Evolutionary conservation across 345 rosid genomes (phyloP), one percentile per base, ranked within the genome.

Genomic region (Gynandropsis gynandra): DNA sequence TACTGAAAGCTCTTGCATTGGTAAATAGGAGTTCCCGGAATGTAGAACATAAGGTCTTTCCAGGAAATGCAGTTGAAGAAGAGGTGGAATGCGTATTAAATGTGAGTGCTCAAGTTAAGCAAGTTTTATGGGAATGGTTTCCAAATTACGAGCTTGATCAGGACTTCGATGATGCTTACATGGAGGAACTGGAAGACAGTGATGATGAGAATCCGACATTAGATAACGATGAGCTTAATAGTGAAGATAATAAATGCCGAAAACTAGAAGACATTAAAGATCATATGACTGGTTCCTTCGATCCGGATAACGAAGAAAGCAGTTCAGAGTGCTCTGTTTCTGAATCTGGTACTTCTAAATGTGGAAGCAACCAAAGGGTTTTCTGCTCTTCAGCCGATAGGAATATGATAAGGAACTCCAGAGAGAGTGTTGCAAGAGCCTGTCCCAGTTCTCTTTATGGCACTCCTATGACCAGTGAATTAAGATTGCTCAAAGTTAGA

Each of bases 81-180:
- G 96, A 86, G 66, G 65, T 75, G 4, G 98, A 84, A 52, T 77
- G 83, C 54, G 65, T 82, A 50, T 59, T 90, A 53, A 69, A 47
- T 64, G 73, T 82, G 53, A 87, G 96, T 82, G 92, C 95, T 67
- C 71, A 74, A 62, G 66, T 65, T 58, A 90, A 77, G 76, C 83
- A 82, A 63, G 48, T 68, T 54, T 40, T 76, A 43, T 79, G 74
- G 81, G 82, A 82, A 70, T 64, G 66, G 59, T 68, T 73, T 74
- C 80, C 89, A 53, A 67, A 70, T 17, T 50, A 43, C 59, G 83
- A 71, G 20, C 66, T 76, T 17, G 82, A 79, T 53, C 62, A 74
- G 64, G 87, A 79, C 70, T 87, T 71, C 41, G 36, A 67, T 41
- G 80, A 80, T 76, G 95, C 87, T 39, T 90, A 90, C 62, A 62